Evolutionary conservation across 352 stramenopile genomes (phyloP).

Genomic region (Pilasporangium apinafurcum): DNA sequence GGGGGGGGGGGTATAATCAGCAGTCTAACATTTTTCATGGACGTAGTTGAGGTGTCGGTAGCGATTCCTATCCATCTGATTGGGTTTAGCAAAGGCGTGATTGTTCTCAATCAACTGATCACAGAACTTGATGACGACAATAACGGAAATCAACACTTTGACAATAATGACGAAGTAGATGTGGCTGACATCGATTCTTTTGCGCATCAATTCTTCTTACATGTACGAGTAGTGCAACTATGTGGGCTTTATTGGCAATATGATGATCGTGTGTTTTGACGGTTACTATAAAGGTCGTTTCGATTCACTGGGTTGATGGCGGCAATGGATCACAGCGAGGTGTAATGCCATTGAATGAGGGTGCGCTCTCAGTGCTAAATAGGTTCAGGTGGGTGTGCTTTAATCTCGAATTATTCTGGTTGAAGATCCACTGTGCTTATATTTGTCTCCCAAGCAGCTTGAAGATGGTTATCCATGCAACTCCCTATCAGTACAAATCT

Average conservation of each 20-base stretch:
- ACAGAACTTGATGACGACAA: conserved; percentile 44
- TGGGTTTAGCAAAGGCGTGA: conserved; percentile 63
- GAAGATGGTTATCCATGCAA: conserved; percentile 52
- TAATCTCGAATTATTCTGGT: background rate
- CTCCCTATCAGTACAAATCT: conserved; percentile 51
- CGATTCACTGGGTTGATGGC: conserved; percentile 60
- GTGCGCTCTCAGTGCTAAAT: conserved; percentile 24
- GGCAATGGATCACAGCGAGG: conserved; percentile 46
- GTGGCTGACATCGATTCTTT: conserved; percentile 1
- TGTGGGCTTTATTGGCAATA: background rate
- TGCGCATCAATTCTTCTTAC: conserved; percentile 22
- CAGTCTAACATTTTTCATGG: background rate
- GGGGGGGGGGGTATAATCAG: too few species aligned
- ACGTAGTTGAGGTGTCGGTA: conserved; percentile 19
- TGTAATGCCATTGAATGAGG: conserved; percentile 24
- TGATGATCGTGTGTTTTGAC: background rate
- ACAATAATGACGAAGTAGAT: conserved; percentile 7
- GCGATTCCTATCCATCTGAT: conserved; percentile 56
- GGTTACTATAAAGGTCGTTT: conserved; percentile 25
- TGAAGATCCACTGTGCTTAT: too few species aligned
- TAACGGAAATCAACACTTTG: conserved; percentile 3
- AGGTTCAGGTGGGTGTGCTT: conserved; percentile 21
- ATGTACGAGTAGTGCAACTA: conserved; percentile 7
- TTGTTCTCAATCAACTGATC: conserved; percentile 66
- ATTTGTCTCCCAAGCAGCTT: conserved; percentile 15